phyloP scores from a whole-genome alignment of 139 green algal genomes.

The Spirogloea muscicola region DNA sequence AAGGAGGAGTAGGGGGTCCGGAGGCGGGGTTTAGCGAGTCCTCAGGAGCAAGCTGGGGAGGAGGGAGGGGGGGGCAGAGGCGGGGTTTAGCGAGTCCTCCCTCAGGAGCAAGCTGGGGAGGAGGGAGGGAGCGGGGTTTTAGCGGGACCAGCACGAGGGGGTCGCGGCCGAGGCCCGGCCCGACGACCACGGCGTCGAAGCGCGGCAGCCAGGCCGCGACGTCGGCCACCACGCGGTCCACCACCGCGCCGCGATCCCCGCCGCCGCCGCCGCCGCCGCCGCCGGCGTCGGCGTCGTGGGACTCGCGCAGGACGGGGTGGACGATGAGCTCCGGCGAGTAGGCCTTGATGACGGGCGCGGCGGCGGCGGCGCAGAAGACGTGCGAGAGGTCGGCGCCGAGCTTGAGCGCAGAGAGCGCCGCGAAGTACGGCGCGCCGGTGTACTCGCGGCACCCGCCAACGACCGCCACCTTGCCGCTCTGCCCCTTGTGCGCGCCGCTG shows the following conservation, averaged over 20 bases:
- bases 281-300: slow-evolving; percentile 13
- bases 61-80: not conserved
- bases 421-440: slow-evolving; percentile 93
- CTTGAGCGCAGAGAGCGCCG: slow-evolving; percentile 71
- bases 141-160: slow-evolving; percentile 14
- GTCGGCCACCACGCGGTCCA: not conserved
- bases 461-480: slow-evolving; percentile 79
- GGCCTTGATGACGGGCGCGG: slow-evolving; percentile 82
- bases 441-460: slow-evolving; percentile 91
- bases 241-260: not conserved
- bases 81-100: not conserved
- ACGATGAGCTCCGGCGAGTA: slow-evolving; percentile 96
- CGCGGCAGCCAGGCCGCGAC: slow-evolving; percentile 44
- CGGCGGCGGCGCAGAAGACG: slow-evolving; percentile 79
- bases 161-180: slow-evolving; percentile 46
- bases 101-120: not conserved
- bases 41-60: not conserved
- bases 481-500: slow-evolving; percentile 31
- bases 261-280: too few species aligned
- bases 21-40: not conserved
- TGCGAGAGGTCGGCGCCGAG: slow-evolving; percentile 81
- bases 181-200: slow-evolving; percentile 50
- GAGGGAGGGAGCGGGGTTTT: slow-evolving; percentile 1
- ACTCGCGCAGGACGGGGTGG: slow-evolving; percentile 58
- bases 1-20: not conserved